A percentile compares a stretch with the other conserved stretches of the same genome.
These are phyloP conservation scores for Fusarium pseudocircinatum DNA, from an alignment of 2,329 filamentous ascomycete genomes.

Conservation along the genomic window DNA sequence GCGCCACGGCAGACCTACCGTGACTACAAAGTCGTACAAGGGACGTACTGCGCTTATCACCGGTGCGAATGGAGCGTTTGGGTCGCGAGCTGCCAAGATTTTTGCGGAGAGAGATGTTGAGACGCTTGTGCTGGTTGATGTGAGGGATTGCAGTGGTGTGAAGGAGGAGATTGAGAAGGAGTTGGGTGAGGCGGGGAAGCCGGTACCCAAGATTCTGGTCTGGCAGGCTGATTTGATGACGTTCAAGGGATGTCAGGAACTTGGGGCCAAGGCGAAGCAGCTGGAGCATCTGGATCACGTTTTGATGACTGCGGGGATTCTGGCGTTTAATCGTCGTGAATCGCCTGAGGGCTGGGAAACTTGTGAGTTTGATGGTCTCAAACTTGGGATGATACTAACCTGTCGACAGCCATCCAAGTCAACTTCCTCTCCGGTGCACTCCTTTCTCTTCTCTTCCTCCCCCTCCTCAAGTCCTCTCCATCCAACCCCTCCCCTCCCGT, in stretches of 20 bases:
- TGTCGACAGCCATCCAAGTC: slow-evolving; percentile 46
- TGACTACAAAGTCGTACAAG: slow-evolving; percentile 48
- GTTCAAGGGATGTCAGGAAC: slow-evolving; percentile 47
- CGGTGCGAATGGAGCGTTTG: slow-evolving; percentile 50
- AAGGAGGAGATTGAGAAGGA: slow-evolving; percentile 49
- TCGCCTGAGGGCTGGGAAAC: slow-evolving; percentile 53
- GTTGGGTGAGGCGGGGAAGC: slow-evolving; percentile 37
- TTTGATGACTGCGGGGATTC: slow-evolving; percentile 51
- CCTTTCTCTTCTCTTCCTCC: slow-evolving; percentile 47
- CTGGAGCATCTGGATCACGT: slow-evolving; percentile 49
- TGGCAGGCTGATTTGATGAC: slow-evolving; percentile 52
- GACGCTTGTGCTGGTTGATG: slow-evolving; percentile 50
- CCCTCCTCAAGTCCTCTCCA: slow-evolving; percentile 46
- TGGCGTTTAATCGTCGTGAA: slow-evolving; percentile 48
- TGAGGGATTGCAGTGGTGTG: slow-evolving; percentile 46
- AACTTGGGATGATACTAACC: not conserved
- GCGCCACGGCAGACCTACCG: slow-evolving; percentile 46
- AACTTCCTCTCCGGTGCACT: slow-evolving; percentile 51
- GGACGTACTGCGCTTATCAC: slow-evolving; percentile 50
- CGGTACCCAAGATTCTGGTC: slow-evolving; percentile 46
- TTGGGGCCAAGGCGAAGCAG: slow-evolving; percentile 43
- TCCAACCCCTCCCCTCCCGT: slow-evolving; percentile 47
- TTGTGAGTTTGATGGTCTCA: slow-evolving; percentile 34
- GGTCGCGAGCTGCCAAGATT: slow-evolving; percentile 49
- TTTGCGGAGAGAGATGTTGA: slow-evolving; percentile 48